Evolutionary conservation across 345 rosid genomes (phyloP), one percentile per base, ranked within the genome.

Genomic region (Noccaea caerulescens): DNA sequence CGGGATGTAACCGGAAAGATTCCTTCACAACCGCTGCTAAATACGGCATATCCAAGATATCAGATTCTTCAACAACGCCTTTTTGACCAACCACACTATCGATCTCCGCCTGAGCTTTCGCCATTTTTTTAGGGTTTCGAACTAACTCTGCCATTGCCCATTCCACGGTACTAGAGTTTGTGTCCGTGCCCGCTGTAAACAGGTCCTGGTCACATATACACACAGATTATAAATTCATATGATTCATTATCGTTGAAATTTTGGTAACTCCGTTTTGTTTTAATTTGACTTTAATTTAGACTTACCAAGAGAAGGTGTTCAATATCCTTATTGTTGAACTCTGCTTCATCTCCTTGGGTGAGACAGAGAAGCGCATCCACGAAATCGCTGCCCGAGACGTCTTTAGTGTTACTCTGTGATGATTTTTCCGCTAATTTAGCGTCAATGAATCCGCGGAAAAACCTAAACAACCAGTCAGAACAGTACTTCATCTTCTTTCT

Each of bases 131-230:
- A 2, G 75, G 78, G 57, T 18, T 77, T n/a, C 54, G 6, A 23
- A 71, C 68, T 63, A 71, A 57, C 46, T 70, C 81, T 10, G 75
- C 43, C 75, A 78, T 57, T 8, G 78, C 76, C 78, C 78, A 78
- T 12, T 78, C 78, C 18, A 78, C 38, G 4, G 76, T 69, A 49
- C 55, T 45, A 23, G 82, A 76, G 49, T 49, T 84, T 37, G 86
- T 82, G 39, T 86, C 88, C 0, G 78, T 72, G 0, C 85, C 87
- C 1, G 71, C 87, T 12, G 18, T 4, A 23, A 83, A 80, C 58
- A 80, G 10, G 12, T 80, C 85, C 83, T n/a, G n/a, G n/a, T n/a
- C n/a, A n/a, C n/a, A n/a, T n/a, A n/a, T n/a, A n/a, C n/a, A n/a
- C n/a, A n/a, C n/a, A n/a, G n/a, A n/a, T n/a, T n/a, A n/a, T n/a